Base-by-base conservation (phyloP, 352 stramenopile genomes). In the Phytophthora megakarya region DNA sequence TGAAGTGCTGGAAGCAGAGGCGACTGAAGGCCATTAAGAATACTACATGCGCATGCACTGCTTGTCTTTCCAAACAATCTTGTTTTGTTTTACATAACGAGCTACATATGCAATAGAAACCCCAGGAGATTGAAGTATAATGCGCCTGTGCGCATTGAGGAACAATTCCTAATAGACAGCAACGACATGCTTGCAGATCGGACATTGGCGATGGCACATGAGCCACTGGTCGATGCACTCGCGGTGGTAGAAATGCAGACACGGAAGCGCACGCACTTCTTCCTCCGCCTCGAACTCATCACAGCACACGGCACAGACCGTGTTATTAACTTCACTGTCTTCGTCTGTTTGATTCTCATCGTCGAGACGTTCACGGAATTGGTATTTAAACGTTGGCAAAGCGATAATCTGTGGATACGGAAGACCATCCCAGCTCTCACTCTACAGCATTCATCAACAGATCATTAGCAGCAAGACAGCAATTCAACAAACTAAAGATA, bases 211-310 rank as follows among this genome's bases (percentile, higher is more conserved):
- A 54, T 95, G 84, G 63, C 89, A 75, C 57, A 93, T 74, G 18
- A 97, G 86, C 89, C 89, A 97, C 63, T 90, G 85, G 63, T 96
- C 89, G 61, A 97, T 96, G 51, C 89, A 97, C 67, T 94, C 86
- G 61, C 83, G 82, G 67, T 97, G 89, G 66, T 96, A 97, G 56
- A 89, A 92, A 64, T 97, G 89, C 42, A 93, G 70, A 52, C 89
- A 97, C 44, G 89, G 88, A 43, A 97, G 68, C 23, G 80, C 73
- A 22, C 86, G 84, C 59, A 96, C 73, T 60, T 92, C 80, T 56
- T 97, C 89, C 21, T 89, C 83, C 16, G 62, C 48, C 44, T 84
- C 65, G 64, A 92, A 95, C 47, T 94, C 84, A 35, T 84, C 88
- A 72, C 81, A 88, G 69, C 88, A 96, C 42, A 96, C 81, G n/a